Evolutionary conservation across 1,284 basidiomycete species (phyloP).

Genomic region (Singerocomus inundabilis): DNA sequence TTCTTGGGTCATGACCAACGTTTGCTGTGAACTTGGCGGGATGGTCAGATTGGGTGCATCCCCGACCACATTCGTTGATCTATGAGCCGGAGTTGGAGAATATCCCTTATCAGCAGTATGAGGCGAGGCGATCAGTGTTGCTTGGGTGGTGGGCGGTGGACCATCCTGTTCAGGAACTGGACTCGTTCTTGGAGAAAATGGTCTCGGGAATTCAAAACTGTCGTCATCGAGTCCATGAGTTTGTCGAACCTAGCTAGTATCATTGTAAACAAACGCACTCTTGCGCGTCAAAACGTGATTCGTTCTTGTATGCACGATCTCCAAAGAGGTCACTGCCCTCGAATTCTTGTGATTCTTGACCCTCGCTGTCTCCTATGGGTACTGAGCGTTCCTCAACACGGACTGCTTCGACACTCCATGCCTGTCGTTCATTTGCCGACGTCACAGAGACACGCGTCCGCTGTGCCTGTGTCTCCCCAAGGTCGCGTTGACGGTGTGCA

Average conservation of each 20-base stretch:
- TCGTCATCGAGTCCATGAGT: neutral
- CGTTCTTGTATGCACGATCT: constrained; percentile 7
- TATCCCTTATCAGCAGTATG: constrained; percentile 1
- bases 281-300: neutral
- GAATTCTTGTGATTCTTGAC: constrained; percentile 8
- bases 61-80: neutral
- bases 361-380: neutral
- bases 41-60: neutral
- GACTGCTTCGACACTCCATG: neutral
- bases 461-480: constrained; percentile 11
- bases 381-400: neutral
- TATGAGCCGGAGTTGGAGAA: neutral
- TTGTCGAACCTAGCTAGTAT: neutral
- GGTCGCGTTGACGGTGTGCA: neutral
- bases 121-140: constrained; percentile 27
- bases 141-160: constrained; percentile 21
- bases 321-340: constrained; percentile 28
- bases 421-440: neutral
- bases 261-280: constrained; percentile 14
- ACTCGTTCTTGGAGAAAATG: constrained; percentile 1
- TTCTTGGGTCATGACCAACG: constrained; percentile 3
- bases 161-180: constrained; percentile 1
- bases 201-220: constrained; percentile 5
- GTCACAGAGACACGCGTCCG: constrained; percentile 10
- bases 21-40: constrained; percentile 15